These are phyloP conservation scores for Inosperma sp. DNA, from an alignment of 768 basidiomycete species.

Conservation along the genomic window DNA sequence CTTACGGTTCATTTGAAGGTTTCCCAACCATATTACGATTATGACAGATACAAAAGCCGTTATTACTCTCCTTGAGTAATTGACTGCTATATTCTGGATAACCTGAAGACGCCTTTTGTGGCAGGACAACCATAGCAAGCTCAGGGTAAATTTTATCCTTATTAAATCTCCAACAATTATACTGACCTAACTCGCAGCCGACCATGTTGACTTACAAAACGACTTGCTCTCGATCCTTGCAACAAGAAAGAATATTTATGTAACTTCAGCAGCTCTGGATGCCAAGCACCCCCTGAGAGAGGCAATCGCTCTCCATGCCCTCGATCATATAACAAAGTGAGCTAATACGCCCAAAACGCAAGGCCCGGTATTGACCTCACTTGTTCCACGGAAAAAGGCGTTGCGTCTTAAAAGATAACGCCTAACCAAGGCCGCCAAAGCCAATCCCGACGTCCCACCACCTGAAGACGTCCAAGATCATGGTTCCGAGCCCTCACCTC, in stretches of 20 bases:
- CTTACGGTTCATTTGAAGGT: no score
- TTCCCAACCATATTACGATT: no score
- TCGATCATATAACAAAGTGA: constrained; percentile 90
- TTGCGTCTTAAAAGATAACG: constrained; percentile 86
- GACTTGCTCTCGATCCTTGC: constrained; percentile 63
- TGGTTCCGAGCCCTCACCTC: constrained; percentile 80
- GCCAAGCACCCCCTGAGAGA: constrained; percentile 61
- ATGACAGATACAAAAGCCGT: no score
- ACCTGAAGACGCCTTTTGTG: no score
- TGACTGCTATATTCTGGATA: no score
- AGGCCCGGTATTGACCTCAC: neutral
- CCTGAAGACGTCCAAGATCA: constrained; percentile 88
- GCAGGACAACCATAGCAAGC: no score
- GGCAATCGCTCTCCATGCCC: constrained; percentile 67
- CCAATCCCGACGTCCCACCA: constrained; percentile 44
- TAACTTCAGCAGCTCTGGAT: constrained; percentile 62
- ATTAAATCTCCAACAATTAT: no score
- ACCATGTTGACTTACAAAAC: constrained; percentile 53
- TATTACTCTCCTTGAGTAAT: no score
- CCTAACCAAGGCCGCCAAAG: constrained; percentile 65
- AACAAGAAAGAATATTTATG: constrained; percentile 74
- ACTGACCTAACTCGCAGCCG: no score
- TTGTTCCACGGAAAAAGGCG: constrained; percentile 71
- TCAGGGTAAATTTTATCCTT: no score
- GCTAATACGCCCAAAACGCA: constrained; percentile 11